Percentiles rank a stretch among this genome's conserved stretches.
Conservation (phyloP, 2,329 filamentous ascomycete species). For the Exophiala lecanii-corni region DNA sequence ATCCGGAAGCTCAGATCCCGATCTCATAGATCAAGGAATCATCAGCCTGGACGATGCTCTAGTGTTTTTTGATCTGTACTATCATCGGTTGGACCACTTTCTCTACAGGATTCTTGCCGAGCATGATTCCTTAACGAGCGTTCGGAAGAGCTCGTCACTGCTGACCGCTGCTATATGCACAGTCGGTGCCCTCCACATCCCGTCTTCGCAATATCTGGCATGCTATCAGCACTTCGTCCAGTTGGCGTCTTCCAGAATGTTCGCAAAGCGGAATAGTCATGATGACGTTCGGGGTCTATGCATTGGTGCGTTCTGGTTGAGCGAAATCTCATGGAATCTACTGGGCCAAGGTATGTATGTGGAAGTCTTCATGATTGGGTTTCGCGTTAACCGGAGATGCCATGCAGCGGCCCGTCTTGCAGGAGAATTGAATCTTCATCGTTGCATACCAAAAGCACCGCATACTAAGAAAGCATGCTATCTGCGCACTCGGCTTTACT, state of each 20-base stretch:
- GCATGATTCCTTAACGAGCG: slow-evolving; percentile 46
- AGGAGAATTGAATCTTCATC: slow-evolving; percentile 53
- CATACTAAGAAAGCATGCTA: slow-evolving; percentile 28
- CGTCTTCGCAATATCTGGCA: slow-evolving; percentile 47
- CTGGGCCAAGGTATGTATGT: slow-evolving; percentile 38
- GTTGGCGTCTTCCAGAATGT: slow-evolving; percentile 53
- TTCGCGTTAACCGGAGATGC: not conserved
- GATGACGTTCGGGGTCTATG: slow-evolving; percentile 58
- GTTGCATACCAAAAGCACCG: slow-evolving; percentile 43
- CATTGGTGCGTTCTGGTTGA: slow-evolving; percentile 59
- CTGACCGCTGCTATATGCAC: slow-evolving; percentile 53
- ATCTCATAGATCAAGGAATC: slow-evolving; percentile 49
- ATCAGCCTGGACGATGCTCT: slow-evolving; percentile 48
- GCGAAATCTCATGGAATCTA: slow-evolving; percentile 58
- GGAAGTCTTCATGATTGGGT: not conserved
- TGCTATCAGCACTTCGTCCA: slow-evolving; percentile 56
- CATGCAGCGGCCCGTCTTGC: slow-evolving; percentile 53
- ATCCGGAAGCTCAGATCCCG: slow-evolving; percentile 22
- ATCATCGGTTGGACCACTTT: slow-evolving; percentile 48
- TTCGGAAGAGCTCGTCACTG: slow-evolving; percentile 51
- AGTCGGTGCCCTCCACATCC: slow-evolving; percentile 55
- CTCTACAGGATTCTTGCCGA: slow-evolving; percentile 53
- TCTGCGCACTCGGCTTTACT: slow-evolving; percentile 54
- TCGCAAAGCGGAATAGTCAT: slow-evolving; percentile 52
- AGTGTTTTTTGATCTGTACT: slow-evolving; percentile 49